Base-by-base conservation (phyloP, 495 filamentous ascomycete genomes). In the Lasiosphaeria miniovina region DNA sequence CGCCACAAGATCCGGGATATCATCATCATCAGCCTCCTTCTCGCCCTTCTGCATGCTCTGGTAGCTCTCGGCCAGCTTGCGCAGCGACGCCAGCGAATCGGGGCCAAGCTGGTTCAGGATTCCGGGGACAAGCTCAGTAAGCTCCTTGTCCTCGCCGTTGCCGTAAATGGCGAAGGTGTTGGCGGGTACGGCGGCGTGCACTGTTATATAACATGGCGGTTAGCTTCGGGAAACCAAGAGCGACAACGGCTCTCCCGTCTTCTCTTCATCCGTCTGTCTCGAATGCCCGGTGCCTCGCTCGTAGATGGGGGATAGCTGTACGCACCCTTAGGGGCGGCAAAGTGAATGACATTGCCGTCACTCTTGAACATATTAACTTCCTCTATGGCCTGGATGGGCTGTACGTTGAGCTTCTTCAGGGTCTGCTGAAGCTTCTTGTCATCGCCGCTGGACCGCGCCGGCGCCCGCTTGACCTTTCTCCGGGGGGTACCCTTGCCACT, bases 321-420 rank as follows among this genome's bases (percentile, higher is more conserved):
- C 82, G 67, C 76, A 98, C 94, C 94, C 81, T 96, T 97, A 55
- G 94, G 94, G 64, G 90, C 90, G 69, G 90, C 86, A 75, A 98
- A 98, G 85, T 98, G 94, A 74, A 98, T 98, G 76, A 98, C 94
- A 77, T 98, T 98, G 68, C 94, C 94, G 71, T 98, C 94, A 75
- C 90, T 88, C 86, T 98, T 98, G 87, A 98, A 98, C 95, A 98
- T 98, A 86, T 98, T 98, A 73, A 98, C 94, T 82, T 98, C 94
- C 86, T 98, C 94, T 68, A 98, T 98, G 58, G 88, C 90, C 83
- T 96, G 93, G 80, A 98, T 96, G 70, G 94, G 91, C 82, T 94
- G 91, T 55, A 92, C 90, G 77, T 91, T 94, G 76, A 96, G 85
- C 85, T 96, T 96, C 87, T 95, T 96, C 43, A 96, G 81, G 57